Conservation (phyloP, 345 rosid species). For the Linum usitatissimum region DNA sequence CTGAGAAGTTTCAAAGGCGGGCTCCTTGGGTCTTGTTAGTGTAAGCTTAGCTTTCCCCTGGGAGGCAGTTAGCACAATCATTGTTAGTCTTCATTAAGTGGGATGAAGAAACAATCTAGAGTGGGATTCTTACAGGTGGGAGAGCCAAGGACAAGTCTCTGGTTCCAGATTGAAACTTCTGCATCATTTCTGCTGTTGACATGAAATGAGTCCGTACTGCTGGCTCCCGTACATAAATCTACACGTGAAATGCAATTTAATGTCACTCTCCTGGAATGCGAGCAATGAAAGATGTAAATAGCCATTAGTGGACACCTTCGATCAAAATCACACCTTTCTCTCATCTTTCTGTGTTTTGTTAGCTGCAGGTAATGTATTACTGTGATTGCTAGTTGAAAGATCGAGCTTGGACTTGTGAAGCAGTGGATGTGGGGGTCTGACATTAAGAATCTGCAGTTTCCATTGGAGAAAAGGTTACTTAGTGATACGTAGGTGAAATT, state of each 20-base stretch:
- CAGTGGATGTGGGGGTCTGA: constrained; percentile 49
- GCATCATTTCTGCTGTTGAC: constrained; percentile 78
- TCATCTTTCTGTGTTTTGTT: constrained; percentile 41
- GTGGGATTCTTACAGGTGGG: constrained; percentile 29
- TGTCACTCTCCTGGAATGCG: not conserved
- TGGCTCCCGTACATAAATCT: constrained; percentile 55
- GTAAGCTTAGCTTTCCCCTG: constrained; percentile 58
- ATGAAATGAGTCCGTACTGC: constrained; percentile 36
- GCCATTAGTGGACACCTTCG: not conserved
- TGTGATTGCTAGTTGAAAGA: constrained; percentile 35
- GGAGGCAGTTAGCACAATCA: constrained; percentile 15
- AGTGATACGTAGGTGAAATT: not conserved
- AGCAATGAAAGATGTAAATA: constrained; percentile 3
- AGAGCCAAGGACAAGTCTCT: constrained; percentile 53
- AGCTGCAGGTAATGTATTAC: constrained; percentile 26
- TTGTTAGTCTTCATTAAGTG: constrained; percentile 6
- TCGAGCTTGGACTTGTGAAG: constrained; percentile 79
- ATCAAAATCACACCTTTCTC: constrained; percentile 51
- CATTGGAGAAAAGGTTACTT: not conserved
- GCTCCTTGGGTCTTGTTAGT: constrained; percentile 90
- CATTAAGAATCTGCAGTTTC: constrained; percentile 57
- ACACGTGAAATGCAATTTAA: not conserved
- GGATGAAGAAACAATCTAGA: not conserved
- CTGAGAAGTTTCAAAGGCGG: constrained; percentile 84
- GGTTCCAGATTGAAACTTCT: constrained; percentile 75